phyloP scores from a whole-genome alignment of 2,329 filamentous ascomycete genomes.

The Huntiella savannae region DNA sequence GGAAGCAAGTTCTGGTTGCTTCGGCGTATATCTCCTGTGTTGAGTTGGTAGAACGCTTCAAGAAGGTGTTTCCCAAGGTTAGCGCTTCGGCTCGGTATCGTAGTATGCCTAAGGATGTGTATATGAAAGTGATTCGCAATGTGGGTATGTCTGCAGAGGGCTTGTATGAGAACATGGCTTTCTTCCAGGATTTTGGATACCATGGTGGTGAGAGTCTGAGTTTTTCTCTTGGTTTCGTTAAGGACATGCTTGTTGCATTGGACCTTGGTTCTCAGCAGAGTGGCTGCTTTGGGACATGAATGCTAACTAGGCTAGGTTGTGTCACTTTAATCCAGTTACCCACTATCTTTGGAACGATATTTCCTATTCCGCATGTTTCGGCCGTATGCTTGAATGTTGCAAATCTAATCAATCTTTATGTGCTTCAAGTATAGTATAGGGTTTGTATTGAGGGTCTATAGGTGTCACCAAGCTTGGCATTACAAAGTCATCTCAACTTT shows the following conservation, averaged over 20 bases:
- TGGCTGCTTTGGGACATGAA: slow-evolving; percentile 17
- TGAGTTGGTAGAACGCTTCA: slow-evolving; percentile 16
- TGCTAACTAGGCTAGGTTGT: slow-evolving; percentile 21
- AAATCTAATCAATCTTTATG: slow-evolving; percentile 20
- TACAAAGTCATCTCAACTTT: too few species aligned
- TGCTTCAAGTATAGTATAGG: slow-evolving; percentile 13
- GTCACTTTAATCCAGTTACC: slow-evolving; percentile 18
- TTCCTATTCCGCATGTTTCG: slow-evolving; percentile 19
- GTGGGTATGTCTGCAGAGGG: slow-evolving; percentile 16
- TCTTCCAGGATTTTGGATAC: slow-evolving; percentile 24
- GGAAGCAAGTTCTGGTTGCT: slow-evolving; percentile 20
- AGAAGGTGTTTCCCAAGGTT: slow-evolving; percentile 18
- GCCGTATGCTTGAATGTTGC: slow-evolving; percentile 17
- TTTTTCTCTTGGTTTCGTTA: slow-evolving; percentile 18
- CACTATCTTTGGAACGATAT: slow-evolving; percentile 16
- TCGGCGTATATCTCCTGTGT: slow-evolving; percentile 20
- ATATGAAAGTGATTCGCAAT: slow-evolving; percentile 18
- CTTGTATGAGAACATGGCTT: slow-evolving; percentile 24
- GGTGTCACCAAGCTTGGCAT: too few species aligned
- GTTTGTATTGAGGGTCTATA: too few species aligned
- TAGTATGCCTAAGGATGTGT: slow-evolving; percentile 19
- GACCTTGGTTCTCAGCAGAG: slow-evolving; percentile 15
- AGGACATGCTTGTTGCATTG: slow-evolving; percentile 21
- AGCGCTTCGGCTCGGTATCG: slow-evolving; percentile 18
- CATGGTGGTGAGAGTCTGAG: slow-evolving; percentile 19